These are phyloP conservation scores for Umbelopsis ramanniana DNA, from an alignment of 192 early-diverging fungal genomes.

Conservation along the genomic window DNA sequence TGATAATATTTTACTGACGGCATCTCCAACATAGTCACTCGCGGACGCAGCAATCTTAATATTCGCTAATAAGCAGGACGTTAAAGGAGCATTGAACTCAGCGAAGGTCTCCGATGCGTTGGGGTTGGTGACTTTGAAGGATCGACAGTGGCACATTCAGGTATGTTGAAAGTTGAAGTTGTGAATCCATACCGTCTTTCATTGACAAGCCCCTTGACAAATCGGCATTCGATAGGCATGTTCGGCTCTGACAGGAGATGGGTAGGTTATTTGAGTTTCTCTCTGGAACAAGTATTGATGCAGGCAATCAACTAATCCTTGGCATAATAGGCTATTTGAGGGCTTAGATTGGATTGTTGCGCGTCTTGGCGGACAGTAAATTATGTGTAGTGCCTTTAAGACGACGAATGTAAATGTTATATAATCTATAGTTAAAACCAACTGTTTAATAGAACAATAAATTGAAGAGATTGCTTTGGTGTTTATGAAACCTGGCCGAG, in stretches of 20 bases:
- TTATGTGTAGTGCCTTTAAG: background rate
- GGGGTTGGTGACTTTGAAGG: constrained; percentile 59
- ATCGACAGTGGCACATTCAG: constrained; percentile 77
- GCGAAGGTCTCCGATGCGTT: constrained; percentile 67
- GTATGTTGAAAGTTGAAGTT: constrained; percentile 31
- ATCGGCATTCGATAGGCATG: constrained; percentile 50
- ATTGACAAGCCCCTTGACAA: background rate
- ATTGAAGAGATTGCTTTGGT: background rate
- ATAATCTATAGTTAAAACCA: background rate
- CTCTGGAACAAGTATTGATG: background rate
- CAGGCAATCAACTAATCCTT: background rate
- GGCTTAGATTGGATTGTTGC: constrained; percentile 64
- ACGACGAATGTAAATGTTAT: background rate
- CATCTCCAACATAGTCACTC: constrained; percentile 45
- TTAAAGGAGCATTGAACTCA: constrained; percentile 64
- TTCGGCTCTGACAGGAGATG: constrained; percentile 69
- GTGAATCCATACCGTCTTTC: background rate
- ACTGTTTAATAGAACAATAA: background rate
- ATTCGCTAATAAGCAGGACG: constrained; percentile 76
- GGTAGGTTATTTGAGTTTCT: constrained; percentile 42
- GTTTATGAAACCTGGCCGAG: too few relatives aligned
- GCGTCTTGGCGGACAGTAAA: constrained; percentile 7
- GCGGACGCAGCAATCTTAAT: constrained; percentile 61
- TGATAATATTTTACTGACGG: background rate
- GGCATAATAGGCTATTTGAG: constrained; percentile 51